Conservation (phyloP, 805 yeast species). For the Wickerhamiella parazyma region DNA sequence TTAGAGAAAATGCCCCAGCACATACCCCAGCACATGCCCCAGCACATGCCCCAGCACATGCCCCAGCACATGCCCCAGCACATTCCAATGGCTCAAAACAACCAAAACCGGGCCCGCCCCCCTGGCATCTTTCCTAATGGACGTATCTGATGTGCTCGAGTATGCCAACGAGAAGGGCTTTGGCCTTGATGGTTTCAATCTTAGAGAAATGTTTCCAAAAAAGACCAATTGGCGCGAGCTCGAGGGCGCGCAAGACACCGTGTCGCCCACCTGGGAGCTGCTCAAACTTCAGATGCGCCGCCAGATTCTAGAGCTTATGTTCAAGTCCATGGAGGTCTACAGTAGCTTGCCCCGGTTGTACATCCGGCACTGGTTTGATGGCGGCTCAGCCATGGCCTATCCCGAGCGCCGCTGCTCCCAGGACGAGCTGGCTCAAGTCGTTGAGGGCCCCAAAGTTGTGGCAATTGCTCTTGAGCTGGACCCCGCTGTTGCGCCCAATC, state of each 20-base stretch:
- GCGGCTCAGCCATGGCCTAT: neutral
- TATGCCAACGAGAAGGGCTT: slow-evolving; percentile 7
- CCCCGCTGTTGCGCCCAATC: neutral
- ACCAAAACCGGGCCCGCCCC: too few relatives aligned
- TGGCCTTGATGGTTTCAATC: slow-evolving; percentile 7
- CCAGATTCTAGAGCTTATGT: neutral
- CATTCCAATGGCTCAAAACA: too few relatives aligned
- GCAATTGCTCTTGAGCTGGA: slow-evolving; percentile 1
- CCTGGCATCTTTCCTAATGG: slow-evolving; percentile 2
- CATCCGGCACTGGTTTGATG: neutral
- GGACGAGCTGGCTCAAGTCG: neutral
- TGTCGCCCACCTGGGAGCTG: slow-evolving; percentile 7
- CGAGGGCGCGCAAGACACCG: neutral
- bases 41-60: neutral
- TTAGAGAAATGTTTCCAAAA: slow-evolving; percentile 4
- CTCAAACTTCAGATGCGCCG: slow-evolving; percentile 6
- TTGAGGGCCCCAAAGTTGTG: slow-evolving; percentile 4
- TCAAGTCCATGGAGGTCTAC: neutral
- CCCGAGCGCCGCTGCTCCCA: neutral
- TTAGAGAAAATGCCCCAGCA: neutral
- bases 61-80: too few relatives aligned
- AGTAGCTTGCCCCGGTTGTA: neutral
- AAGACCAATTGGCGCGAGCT: slow-evolving; percentile 8
- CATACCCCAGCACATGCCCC: neutral
- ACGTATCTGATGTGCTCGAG: slow-evolving; percentile 3